A percentile compares a stretch with the other conserved stretches of the same genome.
Conservation (phyloP, 2,329 filamentous ascomycete species). For the Diaporthe sp. region DNA sequence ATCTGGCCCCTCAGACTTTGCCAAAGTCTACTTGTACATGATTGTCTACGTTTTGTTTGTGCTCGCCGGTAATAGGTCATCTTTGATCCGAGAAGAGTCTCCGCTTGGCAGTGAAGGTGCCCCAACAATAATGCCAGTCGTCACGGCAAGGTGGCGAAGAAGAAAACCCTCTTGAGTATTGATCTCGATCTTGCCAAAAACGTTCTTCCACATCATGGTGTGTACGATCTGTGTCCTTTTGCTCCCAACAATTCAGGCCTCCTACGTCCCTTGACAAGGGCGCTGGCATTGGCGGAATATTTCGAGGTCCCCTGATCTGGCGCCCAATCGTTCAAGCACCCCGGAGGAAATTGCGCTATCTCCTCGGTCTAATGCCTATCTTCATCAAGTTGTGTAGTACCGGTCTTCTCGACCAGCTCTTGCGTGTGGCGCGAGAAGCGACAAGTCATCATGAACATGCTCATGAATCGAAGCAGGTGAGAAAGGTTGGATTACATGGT, state of each 20-base stretch:
- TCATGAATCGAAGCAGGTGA: background rate
- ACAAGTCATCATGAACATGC: background rate
- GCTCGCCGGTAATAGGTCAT: background rate
- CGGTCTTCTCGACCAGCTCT: background rate
- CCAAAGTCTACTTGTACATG: too few species aligned
- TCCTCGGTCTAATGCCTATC: background rate
- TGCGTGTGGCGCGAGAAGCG: background rate
- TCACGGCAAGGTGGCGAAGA: background rate
- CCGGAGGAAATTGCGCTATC: background rate
- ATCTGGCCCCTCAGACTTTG: background rate
- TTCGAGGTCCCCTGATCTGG: background rate
- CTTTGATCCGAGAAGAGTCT: too few species aligned
- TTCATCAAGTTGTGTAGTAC: background rate
- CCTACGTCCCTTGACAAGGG: background rate
- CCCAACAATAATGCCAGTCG: background rate
- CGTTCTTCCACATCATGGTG: too few species aligned
- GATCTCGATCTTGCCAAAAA: background rate
- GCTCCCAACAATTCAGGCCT: background rate
- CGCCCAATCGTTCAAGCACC: background rate
- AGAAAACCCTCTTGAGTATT: background rate
- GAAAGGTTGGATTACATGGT: background rate
- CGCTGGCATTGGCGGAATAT: background rate
- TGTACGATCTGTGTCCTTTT: background rate
- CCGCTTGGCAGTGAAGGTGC: background rate
- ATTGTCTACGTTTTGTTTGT: background rate